Conservation (phyloP, 2,329 filamentous ascomycete species). For the Talaromyces rugulosus region DNA sequence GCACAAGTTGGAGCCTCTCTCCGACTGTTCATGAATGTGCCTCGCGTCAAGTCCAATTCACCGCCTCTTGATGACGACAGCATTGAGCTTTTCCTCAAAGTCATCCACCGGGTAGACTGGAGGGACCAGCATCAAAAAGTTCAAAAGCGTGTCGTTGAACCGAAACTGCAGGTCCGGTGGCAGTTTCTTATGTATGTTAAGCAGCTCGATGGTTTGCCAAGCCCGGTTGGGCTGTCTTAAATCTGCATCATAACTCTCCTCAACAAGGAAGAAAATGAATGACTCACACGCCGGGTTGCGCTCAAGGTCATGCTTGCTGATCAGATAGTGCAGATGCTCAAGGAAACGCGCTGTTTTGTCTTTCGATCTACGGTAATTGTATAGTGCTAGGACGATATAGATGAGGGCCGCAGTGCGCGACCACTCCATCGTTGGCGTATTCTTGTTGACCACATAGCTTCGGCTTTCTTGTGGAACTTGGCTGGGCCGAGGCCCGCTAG, state of each 20-base stretch:
- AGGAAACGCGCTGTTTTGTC: slow-evolving; percentile 32
- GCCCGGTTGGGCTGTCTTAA: slow-evolving; percentile 31
- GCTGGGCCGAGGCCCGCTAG: slow-evolving; percentile 37
- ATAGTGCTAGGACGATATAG: slow-evolving; percentile 35
- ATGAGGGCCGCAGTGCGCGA: slow-evolving; percentile 36
- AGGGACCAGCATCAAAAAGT: slow-evolving; percentile 29
- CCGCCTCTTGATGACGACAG: background rate
- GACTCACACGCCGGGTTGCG: slow-evolving; percentile 35
- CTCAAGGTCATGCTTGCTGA: slow-evolving; percentile 29
- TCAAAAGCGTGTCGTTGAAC: slow-evolving; percentile 37
- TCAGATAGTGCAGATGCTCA: slow-evolving; percentile 20
- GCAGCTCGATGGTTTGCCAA: slow-evolving; percentile 34
- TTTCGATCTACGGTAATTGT: slow-evolving; percentile 29
- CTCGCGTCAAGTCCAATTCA: background rate
- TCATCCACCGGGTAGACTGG: slow-evolving; percentile 29
- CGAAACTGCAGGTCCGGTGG: slow-evolving; percentile 34
- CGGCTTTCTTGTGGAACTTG: slow-evolving; percentile 32
- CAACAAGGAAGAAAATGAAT: slow-evolving; percentile 36
- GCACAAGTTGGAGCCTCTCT: background rate
- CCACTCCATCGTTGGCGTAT: slow-evolving; percentile 29
- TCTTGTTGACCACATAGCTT: slow-evolving; percentile 31
- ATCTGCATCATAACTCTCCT: slow-evolving; percentile 32
- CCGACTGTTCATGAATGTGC: background rate
- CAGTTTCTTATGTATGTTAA: slow-evolving; percentile 32
- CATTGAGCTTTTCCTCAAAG: slow-evolving; percentile 30